phyloP scores from a whole-genome alignment of 1,284 basidiomycete genomes.

The Microbotryomycetes sp. region DNA sequence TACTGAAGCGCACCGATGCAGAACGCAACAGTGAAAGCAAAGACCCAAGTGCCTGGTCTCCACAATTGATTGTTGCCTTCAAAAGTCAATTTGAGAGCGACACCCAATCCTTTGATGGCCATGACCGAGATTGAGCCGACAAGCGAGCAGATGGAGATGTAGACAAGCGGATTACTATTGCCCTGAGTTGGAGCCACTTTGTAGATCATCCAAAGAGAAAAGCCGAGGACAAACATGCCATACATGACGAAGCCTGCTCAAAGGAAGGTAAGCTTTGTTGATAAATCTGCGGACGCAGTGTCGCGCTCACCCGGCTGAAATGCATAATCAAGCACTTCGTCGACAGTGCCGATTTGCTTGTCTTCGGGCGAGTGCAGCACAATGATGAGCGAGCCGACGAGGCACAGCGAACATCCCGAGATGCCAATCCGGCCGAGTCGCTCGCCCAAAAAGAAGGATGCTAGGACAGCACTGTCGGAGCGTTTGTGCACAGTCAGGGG shows the following conservation, averaged over 20 bases:
- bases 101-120: conserved; percentile 93
- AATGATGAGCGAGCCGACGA: conserved; percentile 86
- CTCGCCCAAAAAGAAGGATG: conserved; percentile 87
- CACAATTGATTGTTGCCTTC: conserved; percentile 93
- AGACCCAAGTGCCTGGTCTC: conserved; percentile 89
- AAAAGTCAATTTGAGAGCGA: conserved; percentile 91
- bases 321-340: conserved; percentile 86
- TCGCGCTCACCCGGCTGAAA: conserved; percentile 63
- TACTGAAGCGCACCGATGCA: conserved; percentile 68
- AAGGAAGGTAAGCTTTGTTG: background rate
- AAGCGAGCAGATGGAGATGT: conserved; percentile 86
- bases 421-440: conserved; percentile 88
- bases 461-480: conserved; percentile 67
- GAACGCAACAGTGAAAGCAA: conserved; percentile 70
- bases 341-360: conserved; percentile 86
- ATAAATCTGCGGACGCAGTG: background rate
- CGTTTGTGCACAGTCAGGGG: background rate
- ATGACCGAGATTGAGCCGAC: conserved; percentile 84
- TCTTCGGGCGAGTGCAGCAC: conserved; percentile 95
- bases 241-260: conserved; percentile 76
- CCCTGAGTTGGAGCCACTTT: conserved; percentile 79
- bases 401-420: conserved; percentile 83
- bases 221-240: conserved; percentile 72
- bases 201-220: conserved; percentile 82
- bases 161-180: conserved; percentile 79